Evolutionary conservation across 345 rosid genomes (phyloP), one percentile per base, ranked within the genome.

Genomic region (Geranium rotundifolium): DNA sequence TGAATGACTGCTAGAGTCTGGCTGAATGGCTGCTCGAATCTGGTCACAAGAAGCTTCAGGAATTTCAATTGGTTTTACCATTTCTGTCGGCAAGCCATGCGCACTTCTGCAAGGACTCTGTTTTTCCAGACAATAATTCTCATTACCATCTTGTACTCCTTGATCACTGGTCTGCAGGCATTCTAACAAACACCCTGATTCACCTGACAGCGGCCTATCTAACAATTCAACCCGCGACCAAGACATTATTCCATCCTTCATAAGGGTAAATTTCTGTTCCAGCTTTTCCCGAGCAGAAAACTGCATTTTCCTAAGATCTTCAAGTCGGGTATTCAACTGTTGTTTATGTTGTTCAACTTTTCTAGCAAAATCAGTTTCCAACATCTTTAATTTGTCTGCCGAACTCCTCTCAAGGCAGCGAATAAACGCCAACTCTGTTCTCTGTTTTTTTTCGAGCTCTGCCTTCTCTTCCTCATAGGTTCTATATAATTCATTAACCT

Each of bases 361-460:
- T 63, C 58, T 71, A 6, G 74, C 72, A 71, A 68, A 81, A 56
- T 75, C 77, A 68, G 31, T 62, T 61, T 90, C 92, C 64, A 84
- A 64, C 58, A 61, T 72, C 75, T 68, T 79, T 30, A 84, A 81
- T 76, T 62, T 78, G 56, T 79, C 71, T 67, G 67, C 64, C n/a
- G 79, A 66, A 67, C 58, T 71, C 65, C 61, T 67, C 62, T 67
- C 65, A 67, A 72, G 69, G 70, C 80, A 76, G 27, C 31, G 69
- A 68, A 86, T 76, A 65, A 90, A 67, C 60, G 84, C 83, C 58
- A 68, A 75, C 66, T 86, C 88, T 46, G 75, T n/a, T 58, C n/a
- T 71, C 56, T 73, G 80, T 20, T 49, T 62, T 9, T 19, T 71
- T 76, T 85, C 88, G 50, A 86, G 77, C 20, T 57, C 29, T 37